Evolutionary conservation across 371 early-diverging fungal genomes (phyloP), one percentile per base, ranked within the genome.

Genomic region (Polyrhizophydium stewartii): DNA sequence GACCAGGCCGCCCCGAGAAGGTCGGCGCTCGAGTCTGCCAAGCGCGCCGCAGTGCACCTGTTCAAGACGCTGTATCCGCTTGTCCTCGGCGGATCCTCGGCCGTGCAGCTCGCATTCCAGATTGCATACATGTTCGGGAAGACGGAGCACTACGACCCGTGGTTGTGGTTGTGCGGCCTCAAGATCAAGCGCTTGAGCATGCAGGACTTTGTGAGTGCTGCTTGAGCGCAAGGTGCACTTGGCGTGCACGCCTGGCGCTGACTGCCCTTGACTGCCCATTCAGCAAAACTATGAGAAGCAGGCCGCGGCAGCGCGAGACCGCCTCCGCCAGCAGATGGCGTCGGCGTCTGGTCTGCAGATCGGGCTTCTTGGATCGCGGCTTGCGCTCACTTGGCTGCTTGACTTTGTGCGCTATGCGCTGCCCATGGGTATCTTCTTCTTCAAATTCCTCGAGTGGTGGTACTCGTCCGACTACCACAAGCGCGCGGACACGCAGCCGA

Each of bases 401-500:
- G 7, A 16, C 9, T 22, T 47, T 10, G 16, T 47, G 22, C 49
- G 28, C 7, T 47, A 47, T 53, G 63, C 88, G 10, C 69, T 96
- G 57, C 96, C 94, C 31, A 83, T 92, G 83, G 87, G 91, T 0
- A 89, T 96, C 45, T 92, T 94, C 77, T 87, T 92, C 63, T 92
- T 88, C 81, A 90, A 89, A 62, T 96, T 96, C 63, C 67, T 93
- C 65, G 95, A 94, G 73, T 94, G 96, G 95, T 94, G 94, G 94
- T 92, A 92, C 66, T 79, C 87, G 10, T 88, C 91, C 13, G 91
- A 83, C 37, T 78, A 63, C 24, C 61, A 65, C 32, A 70, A 66
- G 25, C 32, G 73, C 0, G 71, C 65, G 3, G 69, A 62, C 12
- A 61, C 63, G 32, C 60, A 63, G 35, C 75, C 77, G n/a, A 77